Evolutionary conservation across 2,329 filamentous ascomycete species (phyloP), one percentile per base, ranked within the genome.

Genomic region (Botrytis deweyae): DNA sequence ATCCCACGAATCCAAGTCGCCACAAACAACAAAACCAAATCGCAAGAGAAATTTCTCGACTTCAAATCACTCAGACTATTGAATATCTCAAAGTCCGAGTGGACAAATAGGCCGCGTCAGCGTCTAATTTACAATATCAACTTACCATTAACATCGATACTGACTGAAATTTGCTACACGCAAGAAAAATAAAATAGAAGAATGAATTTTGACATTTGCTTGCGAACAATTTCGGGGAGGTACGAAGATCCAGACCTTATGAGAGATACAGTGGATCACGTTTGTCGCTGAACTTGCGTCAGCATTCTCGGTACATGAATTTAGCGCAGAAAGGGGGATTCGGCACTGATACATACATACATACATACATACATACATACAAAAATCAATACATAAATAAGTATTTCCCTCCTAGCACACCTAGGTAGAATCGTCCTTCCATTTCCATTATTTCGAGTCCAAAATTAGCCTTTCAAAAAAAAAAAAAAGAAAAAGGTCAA

Each of bases 371-470:
- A 52, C 12, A 49, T 22, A 46, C 2, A n/a, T 52, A 52, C 33
- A 33, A 33, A 33, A 3, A 33, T 33, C 33, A 33, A n/a, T 55
- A 55, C 0, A n/a, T n/a, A 16, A n/a, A 55, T 0, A n/a, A 16
- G 5, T 16, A 55, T 55, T 8, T 55, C 1, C 25, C 25, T 55
- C 6, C 49, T 55, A 2, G 12, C 12, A 0, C 16, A n/a, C 5
- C 2, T 14, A 55, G 25, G 6, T 7, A n/a, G 12, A 55, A n/a
- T 3, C 14, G 10, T 1, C 22, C 1, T 55, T n/a, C 12, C 2
- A 55, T 3, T n/a, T n/a, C 2, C 25, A 2, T 52, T n/a, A 4
- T 5, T 6, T n/a, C 0, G 25, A 5, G 4, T 7, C 44, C 7
- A 1, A 46, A 4, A 46, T 10, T 10, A 38, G 33, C 29, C 1